Evolutionary conservation across 2,329 filamentous ascomycete genomes (phyloP).

Genomic region (Colletotrichum melonis): DNA sequence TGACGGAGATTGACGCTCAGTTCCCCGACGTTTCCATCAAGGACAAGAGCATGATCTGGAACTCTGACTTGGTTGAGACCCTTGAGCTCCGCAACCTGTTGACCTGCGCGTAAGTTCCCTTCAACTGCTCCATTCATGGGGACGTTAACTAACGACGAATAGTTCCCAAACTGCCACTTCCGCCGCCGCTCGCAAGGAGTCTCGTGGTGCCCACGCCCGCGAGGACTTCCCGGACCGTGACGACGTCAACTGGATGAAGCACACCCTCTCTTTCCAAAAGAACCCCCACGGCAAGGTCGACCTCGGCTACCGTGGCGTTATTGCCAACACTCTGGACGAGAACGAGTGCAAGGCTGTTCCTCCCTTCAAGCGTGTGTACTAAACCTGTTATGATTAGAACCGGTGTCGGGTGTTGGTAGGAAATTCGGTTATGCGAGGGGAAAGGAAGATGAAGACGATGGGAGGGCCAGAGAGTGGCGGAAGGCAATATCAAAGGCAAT

Average conservation of each 20-base stretch:
- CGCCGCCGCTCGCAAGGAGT: conserved; percentile 95
- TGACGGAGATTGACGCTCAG: conserved; percentile 83
- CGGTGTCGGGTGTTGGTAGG: conserved; percentile 28
- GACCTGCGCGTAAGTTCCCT: conserved; percentile 91
- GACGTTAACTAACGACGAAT: conserved; percentile 4
- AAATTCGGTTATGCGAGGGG: conserved; percentile 4
- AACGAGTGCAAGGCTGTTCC: conserved; percentile 95
- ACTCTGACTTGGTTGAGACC: conserved; percentile 96
- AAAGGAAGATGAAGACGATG: background rate
- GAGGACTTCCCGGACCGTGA: conserved; percentile 97
- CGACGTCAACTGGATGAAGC: conserved; percentile 99
- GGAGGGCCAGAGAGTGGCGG: background rate
- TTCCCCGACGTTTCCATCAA: conserved; percentile 92
- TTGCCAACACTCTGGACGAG: conserved; percentile 88
- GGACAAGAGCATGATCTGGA: conserved; percentile 99
- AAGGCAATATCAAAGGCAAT: conserved; percentile 12
- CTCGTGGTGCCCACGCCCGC: conserved; percentile 94
- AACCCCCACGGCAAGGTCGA: conserved; percentile 88
- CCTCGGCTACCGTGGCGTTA: conserved; percentile 86
- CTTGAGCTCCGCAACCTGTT: conserved; percentile 94
- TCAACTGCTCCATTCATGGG: background rate
- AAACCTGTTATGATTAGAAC: conserved; percentile 49
- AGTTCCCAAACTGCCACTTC: conserved; percentile 91
- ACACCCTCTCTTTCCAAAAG: conserved; percentile 97
- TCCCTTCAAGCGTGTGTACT: conserved; percentile 95